A percentile compares a stretch with the other conserved stretches of the same genome.
Evolutionary conservation across 2,329 filamentous ascomycete genomes (phyloP).

Genomic region (Dactylellina haptotyla): DNA sequence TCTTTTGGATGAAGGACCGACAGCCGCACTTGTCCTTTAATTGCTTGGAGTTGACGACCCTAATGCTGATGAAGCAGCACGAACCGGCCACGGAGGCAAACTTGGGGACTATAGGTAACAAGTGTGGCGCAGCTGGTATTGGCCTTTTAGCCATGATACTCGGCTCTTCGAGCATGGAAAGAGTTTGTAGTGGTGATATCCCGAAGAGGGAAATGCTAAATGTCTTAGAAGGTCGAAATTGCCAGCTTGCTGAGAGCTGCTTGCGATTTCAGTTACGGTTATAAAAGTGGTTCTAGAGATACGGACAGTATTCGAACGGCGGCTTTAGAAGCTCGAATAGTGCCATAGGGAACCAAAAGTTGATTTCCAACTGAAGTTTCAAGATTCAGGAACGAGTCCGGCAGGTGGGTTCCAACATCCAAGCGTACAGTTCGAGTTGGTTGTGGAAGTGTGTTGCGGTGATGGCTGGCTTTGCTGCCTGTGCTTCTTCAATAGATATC

Average conservation of each 20-base stretch:
- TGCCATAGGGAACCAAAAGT: conserved; percentile 44
- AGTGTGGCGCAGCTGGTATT: conserved; percentile 47
- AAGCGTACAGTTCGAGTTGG: background rate
- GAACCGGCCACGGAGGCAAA: conserved; percentile 52
- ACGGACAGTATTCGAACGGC: conserved; percentile 33
- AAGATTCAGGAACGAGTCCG: conserved; percentile 21
- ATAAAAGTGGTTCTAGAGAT: conserved; percentile 27
- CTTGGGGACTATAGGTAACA: conserved; percentile 44
- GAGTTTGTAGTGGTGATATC: background rate
- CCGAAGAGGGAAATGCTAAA: conserved; percentile 3
- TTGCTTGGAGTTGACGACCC: conserved; percentile 48
- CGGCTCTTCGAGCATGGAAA: conserved; percentile 52
- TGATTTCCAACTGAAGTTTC: conserved; percentile 16
- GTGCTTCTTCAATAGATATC: background rate
- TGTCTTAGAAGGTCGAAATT: background rate
- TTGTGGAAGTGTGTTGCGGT: conserved; percentile 42
- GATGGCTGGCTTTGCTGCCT: conserved; percentile 8
- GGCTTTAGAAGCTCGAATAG: conserved; percentile 51
- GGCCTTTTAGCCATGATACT: conserved; percentile 52
- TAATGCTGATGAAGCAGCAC: conserved; percentile 50
- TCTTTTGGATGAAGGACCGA: conserved; percentile 47
- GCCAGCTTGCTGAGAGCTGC: conserved; percentile 22
- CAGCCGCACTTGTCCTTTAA: conserved; percentile 46
- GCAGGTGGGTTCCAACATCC: conserved; percentile 19
- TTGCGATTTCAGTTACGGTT: conserved; percentile 16